Conservation (phyloP, 306 rosid genomes). For the Neltuma alba region DNA sequence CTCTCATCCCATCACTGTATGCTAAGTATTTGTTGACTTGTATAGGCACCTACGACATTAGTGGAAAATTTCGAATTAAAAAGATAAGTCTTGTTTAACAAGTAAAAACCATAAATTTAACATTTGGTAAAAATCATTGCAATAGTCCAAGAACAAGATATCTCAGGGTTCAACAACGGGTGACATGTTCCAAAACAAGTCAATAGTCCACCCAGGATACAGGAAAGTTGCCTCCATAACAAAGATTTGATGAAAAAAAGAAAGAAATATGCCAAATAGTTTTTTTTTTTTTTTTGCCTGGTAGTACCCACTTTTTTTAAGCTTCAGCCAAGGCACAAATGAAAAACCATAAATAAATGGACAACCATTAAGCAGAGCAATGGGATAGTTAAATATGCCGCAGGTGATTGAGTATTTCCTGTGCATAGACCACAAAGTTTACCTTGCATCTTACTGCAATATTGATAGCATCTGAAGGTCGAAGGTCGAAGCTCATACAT, state of each 20-base stretch:
- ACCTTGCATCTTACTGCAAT: slow-evolving; percentile 99
- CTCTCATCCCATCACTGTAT: slow-evolving; percentile 92
- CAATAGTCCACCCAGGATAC: slow-evolving; percentile 17
- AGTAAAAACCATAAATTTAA: not conserved
- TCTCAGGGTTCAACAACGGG: not conserved
- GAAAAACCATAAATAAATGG: not conserved
- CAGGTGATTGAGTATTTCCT: slow-evolving; percentile 22
- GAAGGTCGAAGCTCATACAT: slow-evolving; percentile 83
- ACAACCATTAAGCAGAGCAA: slow-evolving; percentile 7
- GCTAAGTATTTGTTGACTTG: slow-evolving; percentile 93
- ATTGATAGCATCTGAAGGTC: slow-evolving; percentile 99
- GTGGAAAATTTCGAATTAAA: not conserved
- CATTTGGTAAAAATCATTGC: not conserved
- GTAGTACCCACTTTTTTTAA: slow-evolving; percentile 6
- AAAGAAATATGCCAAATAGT: not conserved
- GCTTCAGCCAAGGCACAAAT: slow-evolving; percentile 8
- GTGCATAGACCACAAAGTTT: slow-evolving; percentile 8
- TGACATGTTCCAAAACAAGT: not conserved
- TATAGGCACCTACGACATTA: slow-evolving; percentile 74
- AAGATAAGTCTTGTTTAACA: not conserved
- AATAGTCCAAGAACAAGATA: not conserved
- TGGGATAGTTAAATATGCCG: slow-evolving; percentile 8
- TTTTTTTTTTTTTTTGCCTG: too few species aligned
- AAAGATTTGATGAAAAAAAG: not conserved
- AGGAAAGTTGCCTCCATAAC: slow-evolving; percentile 7